phyloP scores from a whole-genome alignment of 2,329 filamentous ascomycete species.

The Talaromyces sp. region DNA sequence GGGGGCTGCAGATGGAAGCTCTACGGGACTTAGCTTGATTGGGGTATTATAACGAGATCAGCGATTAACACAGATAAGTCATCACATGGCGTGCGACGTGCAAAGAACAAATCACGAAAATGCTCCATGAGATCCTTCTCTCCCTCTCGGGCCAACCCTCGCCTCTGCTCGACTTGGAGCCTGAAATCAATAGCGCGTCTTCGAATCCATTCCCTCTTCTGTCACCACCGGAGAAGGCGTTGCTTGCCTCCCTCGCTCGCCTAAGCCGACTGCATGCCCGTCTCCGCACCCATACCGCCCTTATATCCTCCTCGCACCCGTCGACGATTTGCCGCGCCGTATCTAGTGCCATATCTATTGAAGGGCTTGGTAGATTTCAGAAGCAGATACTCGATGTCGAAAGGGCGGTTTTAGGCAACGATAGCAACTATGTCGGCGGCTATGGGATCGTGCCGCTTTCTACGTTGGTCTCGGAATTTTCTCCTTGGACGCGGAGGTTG shows the following conservation, averaged over 20 bases:
- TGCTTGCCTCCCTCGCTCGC: slow-evolving; percentile 72
- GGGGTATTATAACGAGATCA: too few relatives aligned
- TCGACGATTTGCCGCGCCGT: slow-evolving; percentile 86
- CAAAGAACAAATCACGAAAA: slow-evolving; percentile 41
- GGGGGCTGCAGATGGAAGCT: not conserved
- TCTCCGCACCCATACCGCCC: slow-evolving; percentile 64
- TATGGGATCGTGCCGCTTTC: slow-evolving; percentile 93
- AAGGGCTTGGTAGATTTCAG: slow-evolving; percentile 77
- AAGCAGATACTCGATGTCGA: slow-evolving; percentile 82
- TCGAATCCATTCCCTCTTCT: slow-evolving; percentile 50
- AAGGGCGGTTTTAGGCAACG: slow-evolving; percentile 68
- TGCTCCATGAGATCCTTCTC: slow-evolving; percentile 98
- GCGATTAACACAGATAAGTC: not conserved
- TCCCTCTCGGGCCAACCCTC: slow-evolving; percentile 93
- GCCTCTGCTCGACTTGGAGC: slow-evolving; percentile 66
- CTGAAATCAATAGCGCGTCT: slow-evolving; percentile 51
- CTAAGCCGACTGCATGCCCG: slow-evolving; percentile 75
- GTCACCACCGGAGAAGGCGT: slow-evolving; percentile 76
- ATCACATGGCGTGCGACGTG: not conserved
- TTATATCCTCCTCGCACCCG: slow-evolving; percentile 66
- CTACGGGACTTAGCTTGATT: not conserved
- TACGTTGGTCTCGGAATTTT: slow-evolving; percentile 76
- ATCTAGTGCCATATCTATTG: slow-evolving; percentile 69
- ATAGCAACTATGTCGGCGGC: slow-evolving; percentile 78
- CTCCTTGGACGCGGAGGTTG: slow-evolving; percentile 78